Conservation (phyloP, 176 grass and related monocot genomes). For the Hordeum marinum region DNA sequence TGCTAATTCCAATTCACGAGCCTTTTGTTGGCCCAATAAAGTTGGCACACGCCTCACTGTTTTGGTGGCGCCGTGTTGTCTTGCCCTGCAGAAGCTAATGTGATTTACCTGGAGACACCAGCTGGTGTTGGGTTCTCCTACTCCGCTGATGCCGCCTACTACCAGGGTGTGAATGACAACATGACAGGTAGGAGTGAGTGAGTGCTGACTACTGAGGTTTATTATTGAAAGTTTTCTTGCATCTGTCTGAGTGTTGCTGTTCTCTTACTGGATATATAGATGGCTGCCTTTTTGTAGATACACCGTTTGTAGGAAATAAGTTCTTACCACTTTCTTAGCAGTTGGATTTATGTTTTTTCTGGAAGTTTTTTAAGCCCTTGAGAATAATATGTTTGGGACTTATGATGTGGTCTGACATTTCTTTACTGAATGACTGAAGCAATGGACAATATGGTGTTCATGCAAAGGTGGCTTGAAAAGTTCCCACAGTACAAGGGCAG, state of each 20-base stretch:
- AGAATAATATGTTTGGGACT: neutral
- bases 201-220: slow-evolving; percentile 4
- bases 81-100: slow-evolving; percentile 65
- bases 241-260: neutral
- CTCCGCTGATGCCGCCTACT: slow-evolving; percentile 69
- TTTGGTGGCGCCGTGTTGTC: neutral
- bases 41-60: slow-evolving; percentile 5
- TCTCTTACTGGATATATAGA: neutral
- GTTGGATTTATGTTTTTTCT: neutral
- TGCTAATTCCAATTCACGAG: slow-evolving; percentile 25
- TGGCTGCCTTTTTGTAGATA: neutral
- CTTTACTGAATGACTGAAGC: slow-evolving; percentile 51
- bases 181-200: slow-evolving; percentile 52
- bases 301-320: no score
- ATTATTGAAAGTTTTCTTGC: neutral
- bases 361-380: neutral
- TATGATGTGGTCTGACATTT: slow-evolving; percentile 32
- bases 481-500: slow-evolving; percentile 81
- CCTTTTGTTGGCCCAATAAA: slow-evolving; percentile 25
- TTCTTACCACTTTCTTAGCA: neutral
- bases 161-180: slow-evolving; percentile 82
- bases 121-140: slow-evolving; percentile 93
- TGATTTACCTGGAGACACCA: slow-evolving; percentile 85
- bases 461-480: slow-evolving; percentile 86
- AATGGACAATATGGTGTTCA: slow-evolving; percentile 82